These are phyloP conservation scores for Phytophthora nicotianae DNA, from an alignment of 352 stramenopile species.

Conservation along the genomic window DNA sequence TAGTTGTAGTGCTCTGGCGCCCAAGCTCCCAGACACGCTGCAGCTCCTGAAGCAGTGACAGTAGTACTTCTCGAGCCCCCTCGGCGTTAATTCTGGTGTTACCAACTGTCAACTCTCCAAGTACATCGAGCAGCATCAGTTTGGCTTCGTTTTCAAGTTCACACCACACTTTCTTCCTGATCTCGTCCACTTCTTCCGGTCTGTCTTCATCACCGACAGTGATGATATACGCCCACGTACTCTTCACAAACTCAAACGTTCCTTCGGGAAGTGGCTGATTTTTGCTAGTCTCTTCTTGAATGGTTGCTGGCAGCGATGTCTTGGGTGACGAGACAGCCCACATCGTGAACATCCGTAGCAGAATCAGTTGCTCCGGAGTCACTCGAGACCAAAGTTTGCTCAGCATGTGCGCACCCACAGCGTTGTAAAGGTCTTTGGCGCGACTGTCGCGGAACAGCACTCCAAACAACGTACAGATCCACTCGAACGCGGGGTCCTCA, in stretches of 20 bases:
- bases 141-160: slow-evolving; percentile 81
- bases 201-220: slow-evolving; percentile 56
- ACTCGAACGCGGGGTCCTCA: slow-evolving; percentile 77
- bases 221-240: slow-evolving; percentile 56
- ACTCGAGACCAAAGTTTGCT: slow-evolving; percentile 83
- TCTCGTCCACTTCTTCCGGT: slow-evolving; percentile 59
- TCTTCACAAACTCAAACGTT: slow-evolving; percentile 63
- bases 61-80: slow-evolving; percentile 32
- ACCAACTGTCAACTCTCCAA: slow-evolving; percentile 60
- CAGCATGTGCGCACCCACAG: slow-evolving; percentile 73
- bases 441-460: slow-evolving; percentile 57
- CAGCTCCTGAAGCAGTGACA: slow-evolving; percentile 62
- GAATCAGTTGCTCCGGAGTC: slow-evolving; percentile 81
- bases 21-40: slow-evolving; percentile 60
- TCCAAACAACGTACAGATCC: slow-evolving; percentile 73
- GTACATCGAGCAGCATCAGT: slow-evolving; percentile 69
- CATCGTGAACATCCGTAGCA: slow-evolving; percentile 78
- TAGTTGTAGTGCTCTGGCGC: slow-evolving; percentile 25
- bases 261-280: slow-evolving; percentile 15
- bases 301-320: not conserved
- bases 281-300: slow-evolving; percentile 6
- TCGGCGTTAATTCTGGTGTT: slow-evolving; percentile 16
- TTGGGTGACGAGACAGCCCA: slow-evolving; percentile 41
- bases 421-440: slow-evolving; percentile 69
- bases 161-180: slow-evolving; percentile 74